Base-by-base conservation (phyloP, 257 asterid genomes). In the Jaltomata sinuosa region DNA sequence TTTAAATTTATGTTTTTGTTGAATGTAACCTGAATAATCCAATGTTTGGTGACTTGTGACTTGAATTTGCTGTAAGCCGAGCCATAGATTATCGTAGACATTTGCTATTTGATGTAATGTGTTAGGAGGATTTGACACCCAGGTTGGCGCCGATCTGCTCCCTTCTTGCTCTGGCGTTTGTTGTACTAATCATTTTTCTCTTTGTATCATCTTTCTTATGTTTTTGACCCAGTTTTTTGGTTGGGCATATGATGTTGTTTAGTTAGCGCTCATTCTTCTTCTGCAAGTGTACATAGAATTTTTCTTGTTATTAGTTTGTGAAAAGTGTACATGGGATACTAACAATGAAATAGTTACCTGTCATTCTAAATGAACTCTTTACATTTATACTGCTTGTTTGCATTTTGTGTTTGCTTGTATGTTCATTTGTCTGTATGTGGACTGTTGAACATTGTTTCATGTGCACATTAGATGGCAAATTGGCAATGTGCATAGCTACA, bases 81-180 rank as follows among this genome's bases (percentile, higher is more conserved):
- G 65, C 74, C 67, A 85, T 86, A 90, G 87, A 89, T 89, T 47
- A 38, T 87, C 85, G 85, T 83, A 64, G 88, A 85, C 74, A 82
- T 84, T 84, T 88, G 55, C 80, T 87, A 80, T 87, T 85, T 87
- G 87, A 86, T 88, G 80, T 88, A 88, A 84, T 91, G 94, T 92
- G 85, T 83, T 91, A 92, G 87, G 91, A 91, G 87, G 93, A 82
- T 90, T 89, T 49, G 87, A 81, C 85, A 65, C 77, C 38, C 87
- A 79, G 89, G 91, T 72, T 89, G 89, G 52, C 85, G 59, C 85
- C 50, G 57, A 57, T 83, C 84, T 84, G 36, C 42, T 91, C 91
- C 87, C 85, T 19, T 82, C 83, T 89, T 84, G 84, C 84, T 89
- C 80, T 87, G 74, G 86, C 40, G 71, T 85, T 87, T 85, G 84